phyloP scores from a whole-genome alignment of 371 early-diverging fungal genomes.

The Dipsacomyces acuminosporus region DNA sequence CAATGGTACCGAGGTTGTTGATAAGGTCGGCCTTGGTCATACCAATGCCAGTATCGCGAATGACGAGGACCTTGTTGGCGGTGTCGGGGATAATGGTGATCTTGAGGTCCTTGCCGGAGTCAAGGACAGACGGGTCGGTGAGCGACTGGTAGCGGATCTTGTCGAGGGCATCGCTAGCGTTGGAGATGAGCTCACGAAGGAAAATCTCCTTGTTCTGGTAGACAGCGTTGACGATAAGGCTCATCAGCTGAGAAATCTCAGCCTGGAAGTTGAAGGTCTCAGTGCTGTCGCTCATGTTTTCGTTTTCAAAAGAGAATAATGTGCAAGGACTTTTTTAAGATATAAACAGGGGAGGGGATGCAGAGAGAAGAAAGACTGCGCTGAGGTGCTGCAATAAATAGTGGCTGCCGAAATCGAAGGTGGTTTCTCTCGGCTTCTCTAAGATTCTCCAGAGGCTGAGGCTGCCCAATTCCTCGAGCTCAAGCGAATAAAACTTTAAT shows the following conservation, averaged over 20 bases:
- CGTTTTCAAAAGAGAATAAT: slow-evolving; percentile 6
- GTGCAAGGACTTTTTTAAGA: slow-evolving; percentile 1
- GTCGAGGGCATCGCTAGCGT: slow-evolving; percentile 94
- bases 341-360: slow-evolving; percentile 4
- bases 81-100: slow-evolving; percentile 83
- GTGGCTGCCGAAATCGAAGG: too few species aligned
- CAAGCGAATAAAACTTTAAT: too few species aligned
- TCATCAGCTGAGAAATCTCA: slow-evolving; percentile 92
- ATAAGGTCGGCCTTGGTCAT: slow-evolving; percentile 97
- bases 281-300: slow-evolving; percentile 38
- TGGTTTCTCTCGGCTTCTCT: too few species aligned
- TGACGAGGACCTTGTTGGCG: slow-evolving; percentile 64
- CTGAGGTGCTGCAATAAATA: not conserved
- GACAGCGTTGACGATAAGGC: slow-evolving; percentile 85
- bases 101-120: slow-evolving; percentile 68
- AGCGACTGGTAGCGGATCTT: slow-evolving; percentile 85
- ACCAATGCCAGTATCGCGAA: slow-evolving; percentile 88
- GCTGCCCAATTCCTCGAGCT: too few species aligned
- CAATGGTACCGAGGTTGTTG: slow-evolving; percentile 95
- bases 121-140: slow-evolving; percentile 75
- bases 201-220: slow-evolving; percentile 94
- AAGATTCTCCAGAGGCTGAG: too few species aligned
- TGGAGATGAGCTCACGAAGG: slow-evolving; percentile 92
- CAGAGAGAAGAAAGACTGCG: slow-evolving; percentile 1
- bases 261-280: slow-evolving; percentile 73